Conservation (phyloP, 1,284 basidiomycete species). For the Puccinia brachypodii region DNA sequence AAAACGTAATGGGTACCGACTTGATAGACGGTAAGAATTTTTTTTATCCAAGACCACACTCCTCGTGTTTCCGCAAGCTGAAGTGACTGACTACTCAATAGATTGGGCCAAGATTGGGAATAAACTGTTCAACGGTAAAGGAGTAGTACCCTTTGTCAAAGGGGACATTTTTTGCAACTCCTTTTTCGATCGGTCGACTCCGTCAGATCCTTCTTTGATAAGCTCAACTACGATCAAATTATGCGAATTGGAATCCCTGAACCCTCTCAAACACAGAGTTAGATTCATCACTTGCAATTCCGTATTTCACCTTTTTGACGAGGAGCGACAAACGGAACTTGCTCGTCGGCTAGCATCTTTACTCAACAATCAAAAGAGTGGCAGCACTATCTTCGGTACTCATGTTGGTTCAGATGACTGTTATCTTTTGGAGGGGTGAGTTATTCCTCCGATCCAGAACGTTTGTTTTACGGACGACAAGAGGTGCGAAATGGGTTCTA, state of each 20-base stretch:
- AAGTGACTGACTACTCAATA: background rate
- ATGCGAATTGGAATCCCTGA: background rate
- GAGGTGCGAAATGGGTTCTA: background rate
- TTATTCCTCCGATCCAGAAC: background rate
- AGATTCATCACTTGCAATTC: conserved; percentile 30
- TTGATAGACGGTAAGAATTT: conserved; percentile 26
- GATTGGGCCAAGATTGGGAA: conserved; percentile 38
- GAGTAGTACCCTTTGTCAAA: conserved; percentile 23
- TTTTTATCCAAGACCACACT: background rate
- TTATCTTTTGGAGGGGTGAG: conserved; percentile 26
- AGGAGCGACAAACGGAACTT: conserved; percentile 23
- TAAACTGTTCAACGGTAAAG: conserved; percentile 28
- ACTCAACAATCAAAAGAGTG: conserved; percentile 4
- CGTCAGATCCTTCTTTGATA: background rate
- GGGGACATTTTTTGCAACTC: conserved; percentile 36
- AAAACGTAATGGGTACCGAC: conserved; percentile 37
- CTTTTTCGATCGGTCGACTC: conserved; percentile 18
- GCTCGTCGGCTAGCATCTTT: background rate
- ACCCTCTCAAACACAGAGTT: conserved; percentile 13
- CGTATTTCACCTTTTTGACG: conserved; percentile 40
- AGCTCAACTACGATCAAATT: background rate
- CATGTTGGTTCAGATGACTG: conserved; percentile 28
- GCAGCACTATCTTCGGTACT: conserved; percentile 34
- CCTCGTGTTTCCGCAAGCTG: background rate
- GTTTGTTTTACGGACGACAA: background rate